Base-by-base conservation (phyloP, 495 filamentous ascomycete genomes). In the Monascus purpureus region DNA sequence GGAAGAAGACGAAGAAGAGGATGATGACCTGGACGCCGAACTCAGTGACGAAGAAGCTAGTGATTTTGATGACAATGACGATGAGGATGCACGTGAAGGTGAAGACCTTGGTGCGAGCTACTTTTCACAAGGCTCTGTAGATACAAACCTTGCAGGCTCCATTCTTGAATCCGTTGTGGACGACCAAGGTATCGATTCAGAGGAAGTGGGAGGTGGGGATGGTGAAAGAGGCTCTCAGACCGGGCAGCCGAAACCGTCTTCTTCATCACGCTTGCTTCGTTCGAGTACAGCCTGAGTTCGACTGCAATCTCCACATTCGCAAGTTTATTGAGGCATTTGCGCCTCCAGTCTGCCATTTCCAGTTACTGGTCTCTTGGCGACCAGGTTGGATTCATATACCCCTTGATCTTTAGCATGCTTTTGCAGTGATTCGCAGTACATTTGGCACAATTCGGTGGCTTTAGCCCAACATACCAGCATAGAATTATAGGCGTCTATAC, bases 101-200 rank as follows among this genome's bases (percentile, higher is more conserved):
- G 57, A 59, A 40, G 56, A 63, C 55, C 54, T 76, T 35, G 72
- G 46, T 11, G 72, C 74, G 33, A 77, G 72, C 42, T 77, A 71
- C 35, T 55, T 79, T 24, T 74, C 73, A 0, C 57, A 65, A 8
- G 63, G 61, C 29, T 68, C 67, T n/a, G 54, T 57, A 11, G 68
- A 70, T 20, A 47, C 57, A 12, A 60, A 71, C 16, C 49, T 63
- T 1, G 59, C 54, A 12, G 49, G 53, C 16, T 61, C 63, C 6
- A 59, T 62, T 8, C 23, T 54, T 15, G 50, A 57, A 23, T 53
- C 51, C 4, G 46, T 55, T 5, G 51, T 36, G 6, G 45, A 41
- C n/a, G 24, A 27, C 6, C 25, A 30, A 23, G 13, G 33, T 28
- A 35, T 34, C 24, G 43, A 37, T 9, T 32, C 33, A 1, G 36